Evolutionary conservation across 768 basidiomycete species (phyloP), one percentile per base, ranked within the genome.

Genomic region (Hebeloma cylindrosporum): DNA sequence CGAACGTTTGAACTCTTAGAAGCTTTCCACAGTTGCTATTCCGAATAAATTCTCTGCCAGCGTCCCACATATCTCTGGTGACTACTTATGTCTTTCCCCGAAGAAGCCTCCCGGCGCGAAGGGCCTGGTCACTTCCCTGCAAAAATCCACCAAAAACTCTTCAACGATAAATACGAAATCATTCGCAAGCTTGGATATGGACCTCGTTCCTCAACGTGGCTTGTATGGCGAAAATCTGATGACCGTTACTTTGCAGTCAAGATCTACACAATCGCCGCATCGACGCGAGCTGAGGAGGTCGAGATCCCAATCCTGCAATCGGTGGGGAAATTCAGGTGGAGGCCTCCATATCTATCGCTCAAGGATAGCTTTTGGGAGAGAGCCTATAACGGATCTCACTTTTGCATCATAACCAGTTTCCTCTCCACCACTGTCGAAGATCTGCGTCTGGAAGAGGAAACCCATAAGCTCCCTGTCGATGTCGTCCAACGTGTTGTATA

Each of bases 141-240:
- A 9, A 30, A 16, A 9, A 51, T 53, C 14, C 36, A 40, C 28
- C 52, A 57, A 27, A 48, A 49, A 27, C 47, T 52, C 29, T 40
- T 43, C 27, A 29, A 25, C 8, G 52, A 28, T 27, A 51, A 33
- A 20, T 52, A 51, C 31, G 41, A 46, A 31, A 51, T 53, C 23
- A 40, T 58, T 4, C 42, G 49, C 32, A 58, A 58, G 35, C 54
- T 55, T 16, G 51, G 54, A 32, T 55, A 47, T 26, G 53, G 57
- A 2, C 38, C 53, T 17, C 47, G 45, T 3, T 58, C 50, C 10
- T 50, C 50, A 6, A 45, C 43, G 14, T 58, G 53, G 53, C 53
- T 57, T 25, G 50, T 49, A 27, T 40, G 13, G 30, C 11, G 45
- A 33, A 18, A 23, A 5, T 18, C 32, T 4, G 45, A 47, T 35